These are phyloP conservation scores for Candida sp. DNA, from an alignment of 1,139 yeast species.

Conservation along the genomic window DNA sequence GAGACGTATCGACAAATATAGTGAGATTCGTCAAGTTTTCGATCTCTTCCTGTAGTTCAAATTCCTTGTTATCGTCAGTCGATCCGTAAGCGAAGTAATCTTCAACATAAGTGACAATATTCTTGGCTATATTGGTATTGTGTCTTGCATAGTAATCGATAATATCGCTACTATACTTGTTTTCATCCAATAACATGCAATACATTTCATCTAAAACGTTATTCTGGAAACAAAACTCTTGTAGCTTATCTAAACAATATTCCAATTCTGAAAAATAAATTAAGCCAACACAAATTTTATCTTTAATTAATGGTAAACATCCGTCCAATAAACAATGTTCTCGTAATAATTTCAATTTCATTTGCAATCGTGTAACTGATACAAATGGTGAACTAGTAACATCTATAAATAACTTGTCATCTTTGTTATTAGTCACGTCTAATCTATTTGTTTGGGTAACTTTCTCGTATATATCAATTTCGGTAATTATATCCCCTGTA, in stretches of 20 bases:
- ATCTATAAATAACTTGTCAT: conserved; percentile 30
- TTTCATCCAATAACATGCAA: conserved; percentile 24
- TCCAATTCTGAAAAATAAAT: conserved; percentile 54
- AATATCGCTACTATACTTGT: conserved; percentile 10
- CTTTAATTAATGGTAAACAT: conserved; percentile 45
- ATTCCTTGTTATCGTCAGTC: conserved; percentile 9
- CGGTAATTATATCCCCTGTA: conserved; percentile 38
- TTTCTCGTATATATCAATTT: conserved; percentile 6
- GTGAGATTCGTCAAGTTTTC: conserved; percentile 38
- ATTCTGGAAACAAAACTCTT: conserved; percentile 25
- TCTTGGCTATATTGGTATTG: conserved; percentile 11
- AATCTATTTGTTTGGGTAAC: neutral
- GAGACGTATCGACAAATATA: conserved; percentile 43
- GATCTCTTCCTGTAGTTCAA: conserved; percentile 14
- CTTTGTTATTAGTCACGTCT: neutral
- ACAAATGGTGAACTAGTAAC: conserved; percentile 35
- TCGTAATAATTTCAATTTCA: conserved; percentile 34
- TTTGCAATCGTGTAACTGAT: conserved; percentile 26
- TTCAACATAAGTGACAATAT: conserved; percentile 4
- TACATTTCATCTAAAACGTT: conserved; percentile 28
- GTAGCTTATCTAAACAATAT: conserved; percentile 45
- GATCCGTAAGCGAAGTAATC: conserved; percentile 32
- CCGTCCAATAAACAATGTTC: conserved; percentile 49
- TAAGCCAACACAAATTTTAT: conserved; percentile 42
- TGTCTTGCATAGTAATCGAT: conserved; percentile 4